Base-by-base conservation (phyloP, 2,329 filamentous ascomycete species). In the Fusarium sp. region DNA sequence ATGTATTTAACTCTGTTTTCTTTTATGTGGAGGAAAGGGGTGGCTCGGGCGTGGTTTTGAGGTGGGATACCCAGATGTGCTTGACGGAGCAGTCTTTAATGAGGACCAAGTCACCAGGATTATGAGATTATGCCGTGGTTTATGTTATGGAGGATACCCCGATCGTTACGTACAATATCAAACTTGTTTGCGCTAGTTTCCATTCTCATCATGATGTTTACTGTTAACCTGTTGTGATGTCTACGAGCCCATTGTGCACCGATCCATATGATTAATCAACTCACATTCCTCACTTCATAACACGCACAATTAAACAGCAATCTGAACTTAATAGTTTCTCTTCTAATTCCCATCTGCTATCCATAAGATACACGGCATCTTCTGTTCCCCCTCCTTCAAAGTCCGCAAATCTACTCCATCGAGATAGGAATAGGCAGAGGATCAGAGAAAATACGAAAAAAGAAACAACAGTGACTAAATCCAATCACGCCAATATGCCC, bases 401-500 rank as follows among this genome's bases (percentile, higher is more conserved):
- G 42, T 74, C 11, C 67, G 45, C 67, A 54, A 47, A 72, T 58
- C 72, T 62, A 62, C 38, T 54, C 47, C 35, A 50, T 20, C 31
- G 62, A 56, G 64, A 67, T 58, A 37, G 47, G 64, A 73, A 74
- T 62, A 73, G 69, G 72, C 70, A 71, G 22, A 31, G 62, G 68
- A 59, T 70, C 67, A 59, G 64, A 69, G 72, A 73, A 74, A 75
- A 75, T 73, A 70, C 69, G 70, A 73, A 78, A 77, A 77, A 73
- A 47, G 22, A 50, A 50, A 50, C 13, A 45, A 52, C 50, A 54
- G 56, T 67, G 70, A 73, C 67, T 71, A 74, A 73, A 79, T 77
- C 78, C 76, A 75, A 77, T 77, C 80, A 77, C 81, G 81, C 81
- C 81, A 77, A 76, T 79, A 78, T 78, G 74, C 72, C 76, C 78